Evolutionary conservation across 169 alveolate genomes (phyloP), one percentile per base, ranked within the genome.

Genomic region (Besnoitia besnoiti): DNA sequence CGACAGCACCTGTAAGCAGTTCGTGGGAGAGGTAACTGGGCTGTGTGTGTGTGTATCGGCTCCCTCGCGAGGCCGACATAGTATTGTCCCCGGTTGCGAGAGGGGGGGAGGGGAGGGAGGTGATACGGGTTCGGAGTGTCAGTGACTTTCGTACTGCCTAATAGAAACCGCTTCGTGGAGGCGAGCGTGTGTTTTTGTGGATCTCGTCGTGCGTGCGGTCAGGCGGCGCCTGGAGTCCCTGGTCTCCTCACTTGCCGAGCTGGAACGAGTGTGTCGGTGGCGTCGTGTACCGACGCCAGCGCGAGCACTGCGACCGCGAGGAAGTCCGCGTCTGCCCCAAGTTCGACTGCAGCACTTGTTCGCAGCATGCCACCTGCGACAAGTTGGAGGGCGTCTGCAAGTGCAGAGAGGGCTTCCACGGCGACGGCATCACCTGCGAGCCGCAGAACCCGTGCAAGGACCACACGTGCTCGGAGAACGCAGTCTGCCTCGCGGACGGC

Each of bases 381-480:
- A 55, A 76, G 33, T 0, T 61, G 0, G 89, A 4, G 0, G 85
- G 51, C 5, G 10, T 44, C 14, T 93, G 95, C 62, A 42, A 30
- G 21, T 93, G 95, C 88, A 62, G 85, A 30, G 87, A 90, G 19
- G 93, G 93, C 2, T 93, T 75, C 89, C 21, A 61, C 7, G 95
- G 95, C 49, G 85, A 93, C 51, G 95, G 95, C 16, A 0, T 30
- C 7, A 55, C 5, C 76, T 89, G 95, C 87, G 92, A 61, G 77
- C 76, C 90, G 30, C 44, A 67, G 80, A 73, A 92, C 93, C 91
- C 90, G 27, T 92, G 95, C 88, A 62, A 59, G 62, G 90, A 51
- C 62, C 35, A 67, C 46, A 47, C 90, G 0, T 92, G 95, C 79
- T 91, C 59, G 27, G 49, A 19, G 46, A 33, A 92, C 46, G 95